Conservation (phyloP, 1,284 basidiomycete species). For the Cutaneotrichosporon daszewskae region DNA sequence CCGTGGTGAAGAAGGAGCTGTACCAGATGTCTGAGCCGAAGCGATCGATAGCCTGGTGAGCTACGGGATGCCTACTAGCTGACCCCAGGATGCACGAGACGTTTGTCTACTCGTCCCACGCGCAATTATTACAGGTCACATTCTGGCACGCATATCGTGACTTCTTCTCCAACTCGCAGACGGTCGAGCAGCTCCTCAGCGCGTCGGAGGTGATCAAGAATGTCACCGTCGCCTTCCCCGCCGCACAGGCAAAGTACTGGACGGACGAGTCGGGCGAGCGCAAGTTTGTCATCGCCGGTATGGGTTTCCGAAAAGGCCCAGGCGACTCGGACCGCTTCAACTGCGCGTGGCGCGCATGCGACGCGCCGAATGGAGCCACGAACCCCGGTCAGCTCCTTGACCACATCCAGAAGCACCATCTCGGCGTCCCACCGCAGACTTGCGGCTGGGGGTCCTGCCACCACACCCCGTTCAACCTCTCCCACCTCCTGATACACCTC, state of each 20-base stretch:
- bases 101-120: conserved; percentile 38
- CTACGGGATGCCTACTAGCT: conserved; percentile 7
- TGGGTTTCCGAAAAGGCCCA: conserved; percentile 36
- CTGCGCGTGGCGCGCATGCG: conserved; percentile 36
- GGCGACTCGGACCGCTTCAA: conserved; percentile 35
- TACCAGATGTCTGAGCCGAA: conserved; percentile 37
- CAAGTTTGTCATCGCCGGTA: conserved; percentile 43
- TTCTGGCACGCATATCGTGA: conserved; percentile 47
- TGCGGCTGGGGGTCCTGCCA: conserved; percentile 38
- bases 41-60: conserved; percentile 41
- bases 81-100: conserved; percentile 44
- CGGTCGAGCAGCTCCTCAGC: conserved; percentile 35
- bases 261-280: conserved; percentile 30
- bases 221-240: conserved; percentile 42
- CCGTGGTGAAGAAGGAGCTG: conserved; percentile 25
- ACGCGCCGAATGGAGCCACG: conserved; percentile 9
- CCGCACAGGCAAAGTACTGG: conserved; percentile 36
- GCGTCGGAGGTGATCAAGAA: conserved; percentile 47
- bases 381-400: conserved; percentile 25
- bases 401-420: conserved; percentile 28
- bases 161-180: conserved; percentile 35
- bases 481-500: conserved; percentile 41
- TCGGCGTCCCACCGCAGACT: conserved; percentile 10
- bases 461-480: conserved; percentile 26
- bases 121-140: conserved; percentile 42